These are phyloP conservation scores for Trichoderma hamatum DNA, from an alignment of 2,329 filamentous ascomycete genomes.

Conservation along the genomic window DNA sequence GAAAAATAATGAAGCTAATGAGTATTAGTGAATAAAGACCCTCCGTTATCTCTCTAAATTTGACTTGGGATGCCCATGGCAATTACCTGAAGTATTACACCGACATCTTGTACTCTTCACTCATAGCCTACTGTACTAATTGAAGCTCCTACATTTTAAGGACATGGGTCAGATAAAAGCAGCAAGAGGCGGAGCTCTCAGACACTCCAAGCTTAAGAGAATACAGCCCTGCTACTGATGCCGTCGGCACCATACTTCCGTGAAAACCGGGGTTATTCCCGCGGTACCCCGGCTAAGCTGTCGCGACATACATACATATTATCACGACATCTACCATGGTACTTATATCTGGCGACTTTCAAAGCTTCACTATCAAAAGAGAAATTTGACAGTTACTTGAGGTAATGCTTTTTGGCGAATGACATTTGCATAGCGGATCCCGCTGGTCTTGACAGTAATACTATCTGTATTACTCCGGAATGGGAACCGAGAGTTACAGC, in stretches of 20 bases:
- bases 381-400: background rate
- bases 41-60: background rate
- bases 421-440: background rate
- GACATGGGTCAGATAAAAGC: slow-evolving; percentile 12
- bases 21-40: background rate
- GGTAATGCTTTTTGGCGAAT: background rate
- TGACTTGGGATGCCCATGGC: background rate
- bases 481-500: too few species aligned
- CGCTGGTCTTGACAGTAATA: background rate
- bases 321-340: slow-evolving; percentile 10
- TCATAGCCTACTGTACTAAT: too few species aligned
- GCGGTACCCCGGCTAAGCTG: background rate
- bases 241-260: slow-evolving; percentile 8
- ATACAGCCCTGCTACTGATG: background rate
- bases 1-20: background rate
- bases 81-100: background rate
- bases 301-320: slow-evolving; percentile 4
- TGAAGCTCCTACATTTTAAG: background rate
- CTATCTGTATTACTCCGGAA: too few species aligned
- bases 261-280: slow-evolving; percentile 10
- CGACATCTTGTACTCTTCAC: background rate
- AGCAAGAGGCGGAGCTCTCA: background rate
- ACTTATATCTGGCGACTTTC: background rate
- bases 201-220: too few species aligned
- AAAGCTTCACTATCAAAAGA: background rate